These are phyloP conservation scores for Dichotomocladium elegans DNA, from an alignment of 371 early-diverging fungal genomes.

Conservation along the genomic window DNA sequence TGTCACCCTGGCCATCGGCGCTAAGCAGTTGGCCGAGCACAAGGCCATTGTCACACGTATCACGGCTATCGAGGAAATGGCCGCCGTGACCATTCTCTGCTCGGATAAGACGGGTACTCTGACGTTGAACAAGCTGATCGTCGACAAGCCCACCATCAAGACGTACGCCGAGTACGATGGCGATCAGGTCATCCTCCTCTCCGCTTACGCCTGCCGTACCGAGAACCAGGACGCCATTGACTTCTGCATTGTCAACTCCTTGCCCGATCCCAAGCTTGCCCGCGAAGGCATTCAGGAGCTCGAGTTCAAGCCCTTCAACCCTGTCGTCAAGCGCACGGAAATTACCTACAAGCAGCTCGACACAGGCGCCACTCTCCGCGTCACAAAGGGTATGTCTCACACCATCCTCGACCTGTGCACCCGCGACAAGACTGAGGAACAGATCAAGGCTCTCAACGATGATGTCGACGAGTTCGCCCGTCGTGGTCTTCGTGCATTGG, in stretches of 20 bases:
- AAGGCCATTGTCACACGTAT: constrained; percentile 90
- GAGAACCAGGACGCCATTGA: constrained; percentile 80
- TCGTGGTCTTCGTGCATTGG: constrained; percentile 84
- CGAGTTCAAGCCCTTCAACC: constrained; percentile 87
- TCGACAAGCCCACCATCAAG: constrained; percentile 64
- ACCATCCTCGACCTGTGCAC: constrained; percentile 68
- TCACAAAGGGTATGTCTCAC: constrained; percentile 76
- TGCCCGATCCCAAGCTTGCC: constrained; percentile 54
- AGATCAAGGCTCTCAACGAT: constrained; percentile 53
- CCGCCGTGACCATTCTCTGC: constrained; percentile 90
- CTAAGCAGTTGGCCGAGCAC: constrained; percentile 89
- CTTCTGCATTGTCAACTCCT: constrained; percentile 68
- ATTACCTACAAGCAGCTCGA: constrained; percentile 63
- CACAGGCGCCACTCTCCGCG: constrained; percentile 60
- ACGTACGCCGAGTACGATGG: constrained; percentile 51
- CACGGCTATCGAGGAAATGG: constrained; percentile 89
- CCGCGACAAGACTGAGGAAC: constrained; percentile 63
- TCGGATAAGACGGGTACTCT: constrained; percentile 98
- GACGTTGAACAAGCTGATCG: constrained; percentile 89
- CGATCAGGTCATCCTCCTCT: constrained; percentile 59
- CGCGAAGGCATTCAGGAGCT: constrained; percentile 65
- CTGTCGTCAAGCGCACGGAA: constrained; percentile 85
- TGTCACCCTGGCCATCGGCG: constrained; percentile 92
- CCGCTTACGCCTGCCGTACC: constrained; percentile 67
- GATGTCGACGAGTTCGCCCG: constrained; percentile 74